A percentile compares a stretch with the other conserved stretches of the same genome.
Conservation (phyloP, 768 basidiomycete genomes). For the Xerocomellus amylosporus region DNA sequence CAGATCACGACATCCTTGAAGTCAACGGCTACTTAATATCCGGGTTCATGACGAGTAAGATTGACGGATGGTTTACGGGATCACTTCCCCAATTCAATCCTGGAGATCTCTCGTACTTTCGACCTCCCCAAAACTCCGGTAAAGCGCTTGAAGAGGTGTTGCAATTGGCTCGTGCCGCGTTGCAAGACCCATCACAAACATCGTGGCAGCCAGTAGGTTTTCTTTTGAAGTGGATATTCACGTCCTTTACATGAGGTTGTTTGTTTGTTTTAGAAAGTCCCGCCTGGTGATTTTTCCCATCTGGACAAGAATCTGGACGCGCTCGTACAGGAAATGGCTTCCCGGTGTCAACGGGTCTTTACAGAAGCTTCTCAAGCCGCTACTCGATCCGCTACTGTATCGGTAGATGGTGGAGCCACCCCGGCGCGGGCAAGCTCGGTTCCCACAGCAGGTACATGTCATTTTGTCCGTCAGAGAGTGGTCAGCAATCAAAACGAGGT, state of each 20-base stretch:
- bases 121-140: constrained; percentile 19
- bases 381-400: constrained; percentile 55
- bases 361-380: constrained; percentile 58
- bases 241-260: constrained; percentile 25
- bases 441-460: constrained; percentile 31
- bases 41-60: constrained; percentile 62
- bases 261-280: constrained; percentile 42
- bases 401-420: constrained; percentile 29
- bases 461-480: constrained; percentile 55
- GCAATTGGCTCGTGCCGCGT: constrained; percentile 46
- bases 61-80: constrained; percentile 81
- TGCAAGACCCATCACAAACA: constrained; percentile 45
- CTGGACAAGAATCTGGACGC: constrained; percentile 68
- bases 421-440: constrained; percentile 32
- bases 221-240: constrained; percentile 25
- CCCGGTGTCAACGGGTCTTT: constrained; percentile 61
- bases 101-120: constrained; percentile 29
- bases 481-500: constrained; percentile 49
- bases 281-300: constrained; percentile 50
- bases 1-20: constrained; percentile 71
- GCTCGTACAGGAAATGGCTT: constrained; percentile 59
- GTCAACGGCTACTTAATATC: constrained; percentile 77
- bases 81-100: constrained; percentile 38
- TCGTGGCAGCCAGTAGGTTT: constrained; percentile 54
- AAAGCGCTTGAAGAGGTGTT: constrained; percentile 38